Base-by-base conservation (phyloP, 495 filamentous ascomycete genomes). In the Glonium stellatum region DNA sequence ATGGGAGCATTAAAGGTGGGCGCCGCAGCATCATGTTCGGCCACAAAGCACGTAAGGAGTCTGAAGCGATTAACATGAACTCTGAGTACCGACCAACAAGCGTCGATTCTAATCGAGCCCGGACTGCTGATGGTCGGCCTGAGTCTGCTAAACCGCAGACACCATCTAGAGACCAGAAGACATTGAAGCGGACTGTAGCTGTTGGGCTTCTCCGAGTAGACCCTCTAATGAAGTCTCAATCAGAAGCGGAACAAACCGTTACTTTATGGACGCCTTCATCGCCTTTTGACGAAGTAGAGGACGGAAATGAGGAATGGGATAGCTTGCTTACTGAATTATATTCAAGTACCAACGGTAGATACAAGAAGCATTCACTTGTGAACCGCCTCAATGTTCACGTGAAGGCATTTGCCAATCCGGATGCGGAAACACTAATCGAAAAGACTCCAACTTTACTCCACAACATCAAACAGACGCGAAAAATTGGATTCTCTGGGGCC, bases 401-500 rank as follows among this genome's bases (percentile, higher is more conserved):
- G 10, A 85, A 86, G 60, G 78, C 89, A 5, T 96, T 96, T 69
- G 78, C 80, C 23, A 76, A 81, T 57, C 77, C 84, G 5, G 90
- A 97, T 65, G 82, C 89, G 0, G 90, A 91, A 63, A 77, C 73
- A 1, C 80, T 99, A 31, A 84, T 97, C 59, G 85, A 85, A 60
- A 82, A 85, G 48, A 97, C 92, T 13, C 95, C 92, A 9, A 97
- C 93, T 0, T 75, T 95, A 5, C 82, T 97, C 37, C 88, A 95
- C 55, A 83, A 85, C 44, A 81, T 97, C 58, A 79, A 79, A 60
- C 85, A 85, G 64, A 92, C 91, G 5, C 82, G 79, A 62, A 90
- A 92, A 70, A 90, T 96, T 66, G 92, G 90, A n/a, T 99, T 99
- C 73, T 86, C 93, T 1, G 91, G 91, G 19, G 92, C 90, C 8